Evolutionary conservation across 2,329 filamentous ascomycete species (phyloP), one percentile per base, ranked within the genome.

Genomic region (Penicillium palitans): DNA sequence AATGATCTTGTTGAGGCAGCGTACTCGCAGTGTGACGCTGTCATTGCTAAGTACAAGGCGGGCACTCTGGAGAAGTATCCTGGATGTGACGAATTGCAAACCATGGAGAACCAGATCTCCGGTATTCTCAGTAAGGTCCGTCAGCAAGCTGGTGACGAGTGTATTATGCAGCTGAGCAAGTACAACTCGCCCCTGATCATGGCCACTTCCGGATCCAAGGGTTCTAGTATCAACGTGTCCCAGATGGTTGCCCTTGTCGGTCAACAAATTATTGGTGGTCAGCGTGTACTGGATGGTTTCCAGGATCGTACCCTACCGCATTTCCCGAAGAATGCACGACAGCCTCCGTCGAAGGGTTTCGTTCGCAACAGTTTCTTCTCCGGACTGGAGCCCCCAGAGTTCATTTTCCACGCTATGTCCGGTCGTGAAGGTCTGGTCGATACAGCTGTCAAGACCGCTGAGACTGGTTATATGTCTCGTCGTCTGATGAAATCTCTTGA

Each of bases 381-480:
- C 0, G 95, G 95, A 1, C 81, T 99, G 0, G 84, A 88, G 1
- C 93, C 95, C 2, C 92, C 90, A 0, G 95, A 99, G 70, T 98
- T 99, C 75, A 84, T 98, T 57, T 98, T 99, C 78, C 95, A 99
- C 84, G 95, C 95, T 66, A 97, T 98, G 79, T 96, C 92, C 69
- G 95, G 95, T 68, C 90, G 95, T 86, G 95, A 98, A 85, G 95
- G 95, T 86, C 80, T 99, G 66, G 93, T 99, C 70, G 95, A 99
- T 84, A 99, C 95, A 2, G 95, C 95, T 61, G 95, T 98, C 79
- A 99, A 99, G 80, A 99, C 95, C 53, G 95, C 95, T 53, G 95
- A 99, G 76, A 99, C 95, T 12, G 95, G 95, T 64, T 99, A 99
- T 78, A 99, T 99, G 95, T 98, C 93, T 62, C 88, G 95, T 78